These are phyloP conservation scores for Botrytis tulipae DNA, from an alignment of 2,329 filamentous ascomycete genomes.

Conservation along the genomic window DNA sequence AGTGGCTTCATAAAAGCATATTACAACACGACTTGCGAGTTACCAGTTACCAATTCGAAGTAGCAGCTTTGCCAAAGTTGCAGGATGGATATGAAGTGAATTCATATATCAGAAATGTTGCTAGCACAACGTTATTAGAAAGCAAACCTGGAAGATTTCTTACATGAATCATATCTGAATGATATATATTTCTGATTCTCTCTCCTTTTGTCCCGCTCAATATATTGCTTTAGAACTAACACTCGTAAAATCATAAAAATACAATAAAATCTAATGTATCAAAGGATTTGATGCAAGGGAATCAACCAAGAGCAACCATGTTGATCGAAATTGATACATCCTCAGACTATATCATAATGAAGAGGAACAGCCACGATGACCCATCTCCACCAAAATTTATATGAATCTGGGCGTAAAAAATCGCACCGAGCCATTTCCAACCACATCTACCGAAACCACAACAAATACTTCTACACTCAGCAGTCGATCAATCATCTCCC, in stretches of 20 bases:
- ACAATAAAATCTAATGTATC: background rate
- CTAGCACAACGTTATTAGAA: background rate
- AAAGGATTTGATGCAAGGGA: background rate
- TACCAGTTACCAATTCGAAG: background rate
- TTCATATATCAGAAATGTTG: accelerated
- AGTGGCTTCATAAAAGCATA: background rate
- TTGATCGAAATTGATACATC: background rate
- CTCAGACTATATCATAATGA: background rate
- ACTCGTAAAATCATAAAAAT: background rate
- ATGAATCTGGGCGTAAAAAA: accelerated
- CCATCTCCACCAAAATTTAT: background rate
- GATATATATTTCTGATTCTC: background rate
- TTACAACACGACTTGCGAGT: background rate
- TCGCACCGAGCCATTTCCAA: background rate
- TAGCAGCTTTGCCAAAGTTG: background rate
- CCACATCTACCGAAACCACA: background rate
- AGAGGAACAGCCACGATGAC: background rate
- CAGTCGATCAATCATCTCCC: background rate
- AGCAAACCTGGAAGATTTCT: background rate
- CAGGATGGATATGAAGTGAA: background rate
- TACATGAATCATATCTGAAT: background rate
- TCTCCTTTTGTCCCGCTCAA: background rate
- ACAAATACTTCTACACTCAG: background rate
- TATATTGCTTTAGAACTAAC: background rate
- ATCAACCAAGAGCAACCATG: background rate